These are phyloP conservation scores for Flagelloscypha sp. DNA, from an alignment of 768 basidiomycete species.

Conservation along the genomic window DNA sequence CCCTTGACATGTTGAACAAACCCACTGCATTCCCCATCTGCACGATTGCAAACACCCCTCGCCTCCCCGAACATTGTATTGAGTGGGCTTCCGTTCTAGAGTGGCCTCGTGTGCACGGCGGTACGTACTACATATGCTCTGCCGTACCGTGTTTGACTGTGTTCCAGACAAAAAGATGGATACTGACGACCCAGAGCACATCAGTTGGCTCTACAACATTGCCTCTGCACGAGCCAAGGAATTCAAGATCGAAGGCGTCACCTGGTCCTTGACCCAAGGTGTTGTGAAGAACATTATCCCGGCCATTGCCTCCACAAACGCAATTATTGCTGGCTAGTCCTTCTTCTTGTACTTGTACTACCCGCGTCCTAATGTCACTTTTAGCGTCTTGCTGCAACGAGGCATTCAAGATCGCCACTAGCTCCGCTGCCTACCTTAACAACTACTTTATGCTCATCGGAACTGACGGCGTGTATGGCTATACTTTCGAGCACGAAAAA, in stretches of 20 bases:
- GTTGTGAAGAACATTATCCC: constrained; percentile 99
- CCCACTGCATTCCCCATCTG: constrained; percentile 96
- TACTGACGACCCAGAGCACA: constrained; percentile 95
- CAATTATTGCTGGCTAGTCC: constrained; percentile 82
- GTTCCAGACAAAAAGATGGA: constrained; percentile 85
- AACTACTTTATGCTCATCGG: constrained; percentile 99
- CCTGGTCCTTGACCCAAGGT: constrained; percentile 95
- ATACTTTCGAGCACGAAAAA: constrained; percentile 93
- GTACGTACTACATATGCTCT: constrained; percentile 31
- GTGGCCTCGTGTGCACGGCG: constrained; percentile 91
- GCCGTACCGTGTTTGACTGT: constrained; percentile 3
- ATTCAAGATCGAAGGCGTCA: constrained; percentile 97
- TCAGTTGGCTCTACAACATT: constrained; percentile 81
- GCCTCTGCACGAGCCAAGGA: constrained; percentile 81
- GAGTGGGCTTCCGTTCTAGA: constrained; percentile 99
- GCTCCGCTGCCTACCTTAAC: constrained; percentile 87
- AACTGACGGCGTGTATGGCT: constrained; percentile 93
- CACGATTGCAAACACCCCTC: constrained; percentile 97
- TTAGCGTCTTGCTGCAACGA: constrained; percentile 96
- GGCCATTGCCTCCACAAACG: constrained; percentile 97
- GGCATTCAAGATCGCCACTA: constrained; percentile 97
- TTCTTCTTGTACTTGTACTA: neutral
- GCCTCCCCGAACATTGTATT: constrained; percentile 96
- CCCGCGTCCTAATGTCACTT: constrained; percentile 6
- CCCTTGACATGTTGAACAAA: constrained; percentile 96